Conservation (phyloP, 2,329 filamentous ascomycete species). For the Aspergillus ruber region DNA sequence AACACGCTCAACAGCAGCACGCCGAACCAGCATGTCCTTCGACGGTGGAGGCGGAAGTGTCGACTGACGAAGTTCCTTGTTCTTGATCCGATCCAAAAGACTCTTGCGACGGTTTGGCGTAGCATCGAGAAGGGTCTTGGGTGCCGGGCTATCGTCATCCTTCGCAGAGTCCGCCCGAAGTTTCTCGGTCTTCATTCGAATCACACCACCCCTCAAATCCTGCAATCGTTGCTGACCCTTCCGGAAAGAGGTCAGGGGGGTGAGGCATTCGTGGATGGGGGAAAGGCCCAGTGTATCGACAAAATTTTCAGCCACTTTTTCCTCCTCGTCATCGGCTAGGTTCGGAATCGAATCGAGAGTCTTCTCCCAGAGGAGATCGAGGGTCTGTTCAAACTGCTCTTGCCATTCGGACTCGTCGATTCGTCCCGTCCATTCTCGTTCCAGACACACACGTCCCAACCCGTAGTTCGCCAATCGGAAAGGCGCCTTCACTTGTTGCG, state of each 20-base stretch:
- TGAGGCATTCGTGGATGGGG: constrained; percentile 32
- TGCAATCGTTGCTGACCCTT: constrained; percentile 37
- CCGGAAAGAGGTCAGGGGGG: constrained; percentile 27
- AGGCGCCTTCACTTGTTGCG: constrained; percentile 11
- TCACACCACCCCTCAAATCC: constrained; percentile 33
- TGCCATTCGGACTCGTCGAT: constrained; percentile 42
- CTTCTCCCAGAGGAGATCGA: constrained; percentile 42
- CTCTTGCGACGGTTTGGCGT: constrained; percentile 46
- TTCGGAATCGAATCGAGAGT: constrained; percentile 20
- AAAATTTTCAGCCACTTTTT: constrained; percentile 29
- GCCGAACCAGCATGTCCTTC: constrained; percentile 53
- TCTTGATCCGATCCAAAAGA: constrained; percentile 68
- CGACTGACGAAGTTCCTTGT: constrained; percentile 55
- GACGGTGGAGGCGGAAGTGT: constrained; percentile 42
- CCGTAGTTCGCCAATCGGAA: constrained; percentile 39
- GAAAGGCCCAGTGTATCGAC: constrained; percentile 26
- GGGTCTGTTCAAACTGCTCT: constrained; percentile 43
- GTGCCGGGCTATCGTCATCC: constrained; percentile 10
- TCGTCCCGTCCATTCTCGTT: constrained; percentile 13
- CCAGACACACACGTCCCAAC: constrained; percentile 33
- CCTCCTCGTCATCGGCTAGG: constrained; percentile 16
- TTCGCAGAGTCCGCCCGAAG: constrained; percentile 13
- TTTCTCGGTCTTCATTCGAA: constrained; percentile 31
- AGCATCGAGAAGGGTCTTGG: constrained; percentile 17
- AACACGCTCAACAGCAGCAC: constrained; percentile 60